Evolutionary conservation across 495 filamentous ascomycete genomes (phyloP).

Genomic region (Aspergillus heteromorphus): DNA sequence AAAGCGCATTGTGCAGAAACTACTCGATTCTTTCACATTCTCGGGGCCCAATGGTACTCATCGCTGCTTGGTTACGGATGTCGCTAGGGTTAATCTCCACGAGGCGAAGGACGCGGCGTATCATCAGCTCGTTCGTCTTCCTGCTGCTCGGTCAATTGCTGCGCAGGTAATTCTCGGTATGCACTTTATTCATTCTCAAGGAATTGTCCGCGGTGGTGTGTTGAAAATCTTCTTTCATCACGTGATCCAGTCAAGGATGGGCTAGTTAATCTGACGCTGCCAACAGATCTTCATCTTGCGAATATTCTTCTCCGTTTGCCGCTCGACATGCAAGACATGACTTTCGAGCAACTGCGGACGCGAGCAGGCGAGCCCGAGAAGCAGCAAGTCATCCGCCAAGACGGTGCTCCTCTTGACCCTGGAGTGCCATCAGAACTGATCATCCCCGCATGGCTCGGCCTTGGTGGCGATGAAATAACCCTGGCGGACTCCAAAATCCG

Average conservation of each 20-base stretch:
- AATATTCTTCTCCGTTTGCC: constrained; percentile 7
- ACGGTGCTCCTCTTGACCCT: constrained; percentile 2
- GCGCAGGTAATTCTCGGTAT: constrained; percentile 32
- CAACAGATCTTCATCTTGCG: constrained; percentile 1
- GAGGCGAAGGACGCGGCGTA: constrained; percentile 20
- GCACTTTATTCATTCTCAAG: constrained; percentile 19
- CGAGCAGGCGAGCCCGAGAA: not conserved
- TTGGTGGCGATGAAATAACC: not conserved
- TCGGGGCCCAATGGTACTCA: constrained; percentile 39
- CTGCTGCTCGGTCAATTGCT: constrained; percentile 29
- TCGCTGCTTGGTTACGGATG: constrained; percentile 31
- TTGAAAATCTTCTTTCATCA: no score
- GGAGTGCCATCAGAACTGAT: not conserved
- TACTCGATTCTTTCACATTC: constrained; percentile 31
- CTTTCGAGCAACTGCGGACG: not conserved
- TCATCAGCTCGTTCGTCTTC: constrained; percentile 22
- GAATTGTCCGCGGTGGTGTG: constrained; percentile 22
- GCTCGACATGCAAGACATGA: constrained; percentile 1
- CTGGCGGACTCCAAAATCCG: not conserved
- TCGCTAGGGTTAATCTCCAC: constrained; percentile 18
- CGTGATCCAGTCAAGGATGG: not conserved
- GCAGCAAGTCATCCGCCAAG: not conserved
- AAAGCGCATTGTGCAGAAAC: constrained; percentile 14
- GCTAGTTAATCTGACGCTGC: no score
- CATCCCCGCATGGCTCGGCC: not conserved